Conservation (phyloP, 2,329 filamentous ascomycete species). For the Paracoccidioides lutzii region DNA sequence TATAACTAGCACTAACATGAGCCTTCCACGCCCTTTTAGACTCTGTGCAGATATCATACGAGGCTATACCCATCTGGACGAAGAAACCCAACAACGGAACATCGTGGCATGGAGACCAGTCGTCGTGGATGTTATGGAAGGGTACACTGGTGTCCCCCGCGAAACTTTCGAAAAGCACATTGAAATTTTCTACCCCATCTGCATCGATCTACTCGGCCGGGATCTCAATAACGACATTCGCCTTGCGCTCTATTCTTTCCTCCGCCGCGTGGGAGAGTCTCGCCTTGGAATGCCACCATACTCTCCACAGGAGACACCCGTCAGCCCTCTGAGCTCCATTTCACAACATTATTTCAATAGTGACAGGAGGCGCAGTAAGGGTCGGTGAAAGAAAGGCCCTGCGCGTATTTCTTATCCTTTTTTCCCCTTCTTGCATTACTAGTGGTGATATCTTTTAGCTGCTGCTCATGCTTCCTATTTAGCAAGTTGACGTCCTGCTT, state of each 20-base stretch:
- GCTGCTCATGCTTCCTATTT: not conserved
- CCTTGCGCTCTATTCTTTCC: conserved; percentile 59
- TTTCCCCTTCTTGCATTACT: not conserved
- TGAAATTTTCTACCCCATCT: conserved; percentile 70
- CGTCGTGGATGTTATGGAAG: conserved; percentile 91
- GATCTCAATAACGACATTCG: conserved; percentile 73
- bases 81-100: conserved; percentile 93
- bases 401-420: not conserved
- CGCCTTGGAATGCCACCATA: conserved; percentile 35
- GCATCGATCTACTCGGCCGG: conserved; percentile 67
- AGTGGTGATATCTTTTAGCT: not conserved
- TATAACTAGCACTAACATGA: conserved; percentile 12
- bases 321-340: conserved; percentile 24
- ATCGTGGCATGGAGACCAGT: conserved; percentile 95
- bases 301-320: conserved; percentile 18
- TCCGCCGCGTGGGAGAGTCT: conserved; percentile 73
- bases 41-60: conserved; percentile 89
- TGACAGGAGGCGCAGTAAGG: conserved; percentile 2
- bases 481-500: not conserved
- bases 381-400: not conserved
- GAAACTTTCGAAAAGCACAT: conserved; percentile 71
- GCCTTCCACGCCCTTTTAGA: conserved; percentile 18
- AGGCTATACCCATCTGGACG: conserved; percentile 73
- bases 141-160: conserved; percentile 71
- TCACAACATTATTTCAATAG: conserved; percentile 18